Percentiles rank a stretch among this genome's conserved stretches.
These are phyloP conservation scores for Neopestalotiopsis sp. DNA, from an alignment of 2,329 filamentous ascomycete genomes.

Conservation along the genomic window DNA sequence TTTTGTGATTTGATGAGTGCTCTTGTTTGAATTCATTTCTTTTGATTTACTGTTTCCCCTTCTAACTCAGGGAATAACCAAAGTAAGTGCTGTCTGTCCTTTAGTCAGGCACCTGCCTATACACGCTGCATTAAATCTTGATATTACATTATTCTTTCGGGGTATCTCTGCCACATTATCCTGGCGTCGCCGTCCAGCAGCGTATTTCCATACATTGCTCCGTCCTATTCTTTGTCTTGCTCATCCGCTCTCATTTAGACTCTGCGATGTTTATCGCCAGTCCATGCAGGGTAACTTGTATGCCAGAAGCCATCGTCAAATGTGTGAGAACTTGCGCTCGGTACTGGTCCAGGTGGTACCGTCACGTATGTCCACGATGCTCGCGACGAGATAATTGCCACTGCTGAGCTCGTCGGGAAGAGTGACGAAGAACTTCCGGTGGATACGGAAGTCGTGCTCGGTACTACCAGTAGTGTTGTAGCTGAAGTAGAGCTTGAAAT, in stretches of 20 bases:
- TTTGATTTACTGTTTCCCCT: too few species aligned
- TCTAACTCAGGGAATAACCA: too few species aligned
- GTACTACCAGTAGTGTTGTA: neutral
- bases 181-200: slow-evolving; percentile 4
- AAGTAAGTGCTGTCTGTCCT: too few species aligned
- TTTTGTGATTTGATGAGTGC: too few species aligned
- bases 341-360: slow-evolving; percentile 1
- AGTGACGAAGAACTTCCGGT: neutral
- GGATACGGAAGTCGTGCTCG: slow-evolving; percentile 2
- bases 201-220: neutral
- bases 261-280: neutral
- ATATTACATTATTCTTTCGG: slow-evolving; percentile 18
- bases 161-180: neutral
- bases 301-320: slow-evolving; percentile 23
- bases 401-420: neutral
- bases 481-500: slow-evolving; percentile 6
- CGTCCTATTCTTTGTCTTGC: neutral
- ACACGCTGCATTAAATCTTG: neutral
- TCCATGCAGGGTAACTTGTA: slow-evolving; percentile 21
- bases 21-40: too few species aligned
- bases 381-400: neutral
- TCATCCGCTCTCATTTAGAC: neutral
- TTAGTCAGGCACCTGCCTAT: too few species aligned
- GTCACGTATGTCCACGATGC: slow-evolving; percentile 2
- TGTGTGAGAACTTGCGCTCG: slow-evolving; percentile 15